phyloP scores from a whole-genome alignment of 2,329 filamentous ascomycete genomes.

The Phoma herbarum region DNA sequence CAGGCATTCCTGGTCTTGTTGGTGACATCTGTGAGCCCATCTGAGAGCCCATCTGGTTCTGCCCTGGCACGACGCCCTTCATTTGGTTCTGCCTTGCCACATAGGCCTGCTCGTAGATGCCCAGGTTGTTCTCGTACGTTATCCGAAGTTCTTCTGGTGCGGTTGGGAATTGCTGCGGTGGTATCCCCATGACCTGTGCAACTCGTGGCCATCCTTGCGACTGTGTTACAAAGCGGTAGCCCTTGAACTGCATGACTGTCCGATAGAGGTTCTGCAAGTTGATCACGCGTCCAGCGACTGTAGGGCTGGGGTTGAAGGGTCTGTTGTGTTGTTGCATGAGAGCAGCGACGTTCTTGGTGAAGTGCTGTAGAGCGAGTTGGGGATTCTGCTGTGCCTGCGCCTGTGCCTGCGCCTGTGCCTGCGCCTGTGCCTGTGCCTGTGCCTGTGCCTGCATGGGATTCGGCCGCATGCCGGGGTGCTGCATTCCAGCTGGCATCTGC shows the following conservation, averaged over 20 bases:
- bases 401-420: conserved; percentile 30
- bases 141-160: conserved; percentile 74
- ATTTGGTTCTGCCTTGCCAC: conserved; percentile 62
- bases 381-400: conserved; percentile 31
- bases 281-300: conserved; percentile 76
- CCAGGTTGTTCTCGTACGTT: conserved; percentile 78
- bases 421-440: conserved; percentile 32
- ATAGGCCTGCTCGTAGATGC: conserved; percentile 78
- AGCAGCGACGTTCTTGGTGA: conserved; percentile 75
- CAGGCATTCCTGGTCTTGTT: conserved; percentile 42
- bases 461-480: conserved; percentile 46
- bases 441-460: conserved; percentile 43
- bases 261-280: conserved; percentile 81
- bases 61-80: conserved; percentile 46
- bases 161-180: conserved; percentile 60
- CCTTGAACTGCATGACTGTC: conserved; percentile 77
- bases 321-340: conserved; percentile 80
- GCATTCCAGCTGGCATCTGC: conserved; percentile 49
- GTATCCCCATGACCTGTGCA: conserved; percentile 61
- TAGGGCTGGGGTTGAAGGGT: conserved; percentile 77
- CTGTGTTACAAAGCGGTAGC: conserved; percentile 76
- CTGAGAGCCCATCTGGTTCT: conserved; percentile 33
- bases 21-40: conserved; percentile 47
- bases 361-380: conserved; percentile 41
- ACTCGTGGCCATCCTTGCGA: conserved; percentile 78